Conservation (phyloP, 805 yeast genomes). For the Saturnispora silvae region DNA sequence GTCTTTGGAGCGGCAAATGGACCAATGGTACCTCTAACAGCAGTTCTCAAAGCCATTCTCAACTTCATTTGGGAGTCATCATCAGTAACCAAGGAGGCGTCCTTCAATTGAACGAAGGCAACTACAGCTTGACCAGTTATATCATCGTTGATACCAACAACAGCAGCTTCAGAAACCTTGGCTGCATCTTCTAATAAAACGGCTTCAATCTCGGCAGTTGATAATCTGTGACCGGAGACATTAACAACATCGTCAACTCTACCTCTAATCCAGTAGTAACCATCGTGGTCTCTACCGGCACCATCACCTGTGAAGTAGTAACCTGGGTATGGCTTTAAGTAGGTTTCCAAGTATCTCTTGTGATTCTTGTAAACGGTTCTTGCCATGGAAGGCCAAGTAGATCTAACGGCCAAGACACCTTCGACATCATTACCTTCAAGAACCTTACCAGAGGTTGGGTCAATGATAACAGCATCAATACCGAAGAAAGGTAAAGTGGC, state of each 20-base stretch:
- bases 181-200: constrained; percentile 68
- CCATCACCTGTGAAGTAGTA: constrained; percentile 97
- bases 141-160: constrained; percentile 89
- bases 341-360: constrained; percentile 78
- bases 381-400: constrained; percentile 98
- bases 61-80: constrained; percentile 39
- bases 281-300: constrained; percentile 94
- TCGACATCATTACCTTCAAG: constrained; percentile 82
- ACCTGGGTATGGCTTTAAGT: constrained; percentile 86
- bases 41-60: constrained; percentile 68
- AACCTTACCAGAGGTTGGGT: constrained; percentile 85
- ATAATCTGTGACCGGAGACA: constrained; percentile 93
- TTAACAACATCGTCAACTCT: constrained; percentile 98
- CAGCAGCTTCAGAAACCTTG: constrained; percentile 86
- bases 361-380: constrained; percentile 91
- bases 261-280: constrained; percentile 96
- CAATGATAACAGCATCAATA: constrained; percentile 79
- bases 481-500: constrained; percentile 97
- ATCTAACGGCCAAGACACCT: constrained; percentile 86
- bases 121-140: constrained; percentile 96
- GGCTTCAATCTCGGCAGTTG: constrained; percentile 97
- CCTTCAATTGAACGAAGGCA: constrained; percentile 84
- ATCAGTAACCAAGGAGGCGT: constrained; percentile 30
- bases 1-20: constrained; percentile 94
- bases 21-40: constrained; percentile 87